Base-by-base conservation (phyloP, 208 protist species). In the Endotrypanum monterogeii region DNA sequence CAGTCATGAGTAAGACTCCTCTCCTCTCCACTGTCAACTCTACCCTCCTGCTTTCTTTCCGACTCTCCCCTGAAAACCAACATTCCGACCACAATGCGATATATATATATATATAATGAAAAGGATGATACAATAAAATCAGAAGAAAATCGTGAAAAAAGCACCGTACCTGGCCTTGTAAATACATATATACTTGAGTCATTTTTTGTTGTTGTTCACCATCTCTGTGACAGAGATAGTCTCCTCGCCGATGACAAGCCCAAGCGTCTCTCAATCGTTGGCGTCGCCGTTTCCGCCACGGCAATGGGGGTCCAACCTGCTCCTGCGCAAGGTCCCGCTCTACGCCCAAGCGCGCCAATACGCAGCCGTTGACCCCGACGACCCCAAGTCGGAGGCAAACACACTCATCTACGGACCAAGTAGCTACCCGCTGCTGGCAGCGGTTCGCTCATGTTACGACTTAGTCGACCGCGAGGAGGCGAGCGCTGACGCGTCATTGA, bases 281-380 rank as follows among this genome's bases (percentile, higher is more conserved):
- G n/a, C 44, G 25, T 20, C 67, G 16, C 8, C 74, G 12, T 32
- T 50, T 1, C 35, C 61, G 48, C 35, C 66, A 61, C 73, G 73
- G 3, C 39, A 74, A 14, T 71, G 74, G 35, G 89, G 89, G 8
- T 89, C 86, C 1, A 74, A 85, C 23, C 60, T 93, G 46, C 79
- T 93, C 48, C 66, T 93, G 55, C 76, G 63, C 20, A 93, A 93
- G 66, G 67, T 91, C 16, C 79, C 89, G 3, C 61, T 93, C n/a
- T 83, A 88, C 44, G 82, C 89, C 1, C 83, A 81, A 61, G 81
- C 82, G 20, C 82, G 75, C 23, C 77, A 56, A 46, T 81, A 79
- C 52, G 73, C 73, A 8, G 52, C 76, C 35, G 48, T 74, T 28
- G 39, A 80, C 62, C 66, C 81, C 2, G 70, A 80, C 14, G 86